Base-by-base conservation (phyloP, 306 rosid species). In the Alnus rubra region DNA sequence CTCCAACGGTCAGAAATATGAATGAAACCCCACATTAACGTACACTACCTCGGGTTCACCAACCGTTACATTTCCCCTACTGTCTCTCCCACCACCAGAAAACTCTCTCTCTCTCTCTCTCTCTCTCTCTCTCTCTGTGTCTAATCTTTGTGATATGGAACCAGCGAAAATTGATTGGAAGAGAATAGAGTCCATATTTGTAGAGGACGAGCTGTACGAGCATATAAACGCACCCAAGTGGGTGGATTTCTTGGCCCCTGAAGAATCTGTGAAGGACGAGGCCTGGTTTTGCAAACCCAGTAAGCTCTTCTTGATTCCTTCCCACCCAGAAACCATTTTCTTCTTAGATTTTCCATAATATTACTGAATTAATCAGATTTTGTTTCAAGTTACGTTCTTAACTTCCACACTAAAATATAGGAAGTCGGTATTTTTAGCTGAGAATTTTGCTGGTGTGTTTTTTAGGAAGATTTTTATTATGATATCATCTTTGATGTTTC, bases 151-250 rank as follows among this genome's bases (percentile, higher is more conserved):
- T 47, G 59, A 75, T 23, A 95, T 96, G 99, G 99, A 96, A 81
- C 97, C 99, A 15, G 97, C 97, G 51, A 96, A 91, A 76, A 90
- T 96, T 50, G 98, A 96, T 70, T 96, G 99, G 99, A 91, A 93
- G 82, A 83, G 82, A 87, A 2, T 93, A 10, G 98, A 96, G 60
- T 96, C 93, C 87, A 89, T 69, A 50, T 96, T 93, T 80, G 92
- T 84, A 0, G 96, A 89, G 77, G 99, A 96, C 62, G 88, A 89
- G 42, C 78, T 84, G 16, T 96, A 83, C 82, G 99, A 96, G 79
- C 85, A 93, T 82, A 88, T 96, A 47, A 91, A 91, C 74, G 99
- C 99, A 5, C 99, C 99, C 69, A 91, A 93, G 74, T 96, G 94
- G 93, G 85, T 96, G 73, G 99, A 96, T 81, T 93, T 96, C 90